Evolutionary conservation across 2,329 filamentous ascomycete genomes (phyloP).

Genomic region (Aspergillus novoparasiticus): DNA sequence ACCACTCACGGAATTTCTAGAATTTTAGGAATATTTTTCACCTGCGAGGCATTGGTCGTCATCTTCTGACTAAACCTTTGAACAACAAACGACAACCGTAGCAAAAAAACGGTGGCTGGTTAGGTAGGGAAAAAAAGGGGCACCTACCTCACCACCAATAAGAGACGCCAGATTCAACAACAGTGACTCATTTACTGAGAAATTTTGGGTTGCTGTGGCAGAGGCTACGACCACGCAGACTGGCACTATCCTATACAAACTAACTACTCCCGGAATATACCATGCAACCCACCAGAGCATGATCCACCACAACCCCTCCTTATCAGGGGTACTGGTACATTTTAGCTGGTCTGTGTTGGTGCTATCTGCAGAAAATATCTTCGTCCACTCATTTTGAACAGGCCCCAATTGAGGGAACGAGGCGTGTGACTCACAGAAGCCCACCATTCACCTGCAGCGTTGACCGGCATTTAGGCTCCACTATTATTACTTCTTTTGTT

Average conservation of each 20-base stretch:
- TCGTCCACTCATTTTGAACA: neutral
- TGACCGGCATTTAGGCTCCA: conserved; percentile 2
- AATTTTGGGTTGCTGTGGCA: neutral
- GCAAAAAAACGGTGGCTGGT: neutral
- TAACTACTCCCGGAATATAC: neutral
- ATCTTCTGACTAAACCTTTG: neutral
- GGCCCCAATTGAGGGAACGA: neutral
- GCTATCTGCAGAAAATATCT: neutral
- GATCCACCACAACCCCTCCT: neutral
- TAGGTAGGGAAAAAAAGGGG: neutral
- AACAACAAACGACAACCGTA: neutral
- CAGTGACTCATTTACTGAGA: neutral
- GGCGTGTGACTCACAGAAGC: conserved; percentile 2
- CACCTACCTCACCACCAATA: neutral
- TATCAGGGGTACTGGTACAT: neutral
- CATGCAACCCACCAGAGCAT: neutral
- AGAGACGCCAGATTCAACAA: neutral
- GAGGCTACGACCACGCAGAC: neutral
- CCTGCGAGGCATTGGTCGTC: neutral
- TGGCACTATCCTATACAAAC: neutral
- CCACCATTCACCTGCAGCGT: neutral
- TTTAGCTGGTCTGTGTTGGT: neutral
- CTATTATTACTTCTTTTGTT: neutral
- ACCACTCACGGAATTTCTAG: neutral
- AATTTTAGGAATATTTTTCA: neutral